Evolutionary conservation across 257 asterid genomes (phyloP), one percentile per base, ranked within the genome.

Genomic region (Gentiana straminea): DNA sequence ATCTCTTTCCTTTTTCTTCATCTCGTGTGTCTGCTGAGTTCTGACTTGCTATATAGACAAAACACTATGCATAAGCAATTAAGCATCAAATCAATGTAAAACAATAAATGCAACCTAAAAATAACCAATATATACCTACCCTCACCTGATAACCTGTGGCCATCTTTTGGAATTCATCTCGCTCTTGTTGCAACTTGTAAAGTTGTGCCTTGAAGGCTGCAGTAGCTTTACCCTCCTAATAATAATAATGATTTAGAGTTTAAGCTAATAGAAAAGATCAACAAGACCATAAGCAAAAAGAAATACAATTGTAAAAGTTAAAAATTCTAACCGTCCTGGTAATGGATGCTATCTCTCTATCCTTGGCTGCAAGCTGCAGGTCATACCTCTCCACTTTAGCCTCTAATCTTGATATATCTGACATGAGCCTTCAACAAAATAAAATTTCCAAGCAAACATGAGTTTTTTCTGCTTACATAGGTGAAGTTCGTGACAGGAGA

Each of bases 381-480:
- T 92, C 98, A 72, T 87, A 72, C 78, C 98, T 88, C 90, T 92
- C 97, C 12, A 79, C 85, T 80, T 79, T 84, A 64, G 97, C 82
- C 75, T 92, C 98, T 68, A 91, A 49, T 70, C 98, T 81, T 56
- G 98, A 91, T 75, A 87, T 87, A 75, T 91, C 98, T 64, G 98
- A 91, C 66, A 87, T 62, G 46, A 91, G 89, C 64, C 98, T 87
- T 65, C 32, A 51, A 57, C 15, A 66, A 46, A 39, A 4, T 5
- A 39, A 39, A 39, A 4, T 39, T 8, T 39, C 5, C 45, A 39
- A 24, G 24, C 24, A 24, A 24, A 24, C 24, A 24, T 4, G 45
- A 4, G 45, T 8, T 5, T 5, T 10, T 41, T 41, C 46, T 41
- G 46, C 2, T 41, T 41, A 2, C 7, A 41, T 5, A 41, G 46